Base-by-base conservation (phyloP, 345 rosid genomes). In the Psidium friedrichsthalianum region DNA sequence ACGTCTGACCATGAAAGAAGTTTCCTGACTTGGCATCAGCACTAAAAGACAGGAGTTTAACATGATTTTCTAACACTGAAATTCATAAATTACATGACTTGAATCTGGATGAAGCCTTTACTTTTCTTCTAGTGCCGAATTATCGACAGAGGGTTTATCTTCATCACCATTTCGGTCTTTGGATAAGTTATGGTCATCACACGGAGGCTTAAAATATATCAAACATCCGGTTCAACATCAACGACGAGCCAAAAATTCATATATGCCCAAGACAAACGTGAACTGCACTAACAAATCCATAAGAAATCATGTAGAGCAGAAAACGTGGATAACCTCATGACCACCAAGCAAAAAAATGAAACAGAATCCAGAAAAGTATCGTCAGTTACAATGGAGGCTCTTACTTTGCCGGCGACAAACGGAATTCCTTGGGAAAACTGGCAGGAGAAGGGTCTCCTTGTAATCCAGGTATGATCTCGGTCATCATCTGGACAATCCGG, bases 391-490 rank as follows among this genome's bases (percentile, higher is more conserved):
- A 29, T 14, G 11, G 11, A 36, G 74, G 32, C 84, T 6, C 94
- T 88, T 93, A 95, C 99, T 91, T 93, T 90, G n/a, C 96, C 97
- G 11, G 89, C 90, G 8, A 92, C 89, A 81, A 82, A 96, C 6
- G 98, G 98, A 83, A 91, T 89, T 96, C 98, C 76, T 87, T 92
- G 20, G 51, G 87, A 74, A 88, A 89, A 51, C 86, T 82, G 51
- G 92, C 81, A 16, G 99, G 99, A n/a, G n/a, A n/a, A 85, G 91
- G 57, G 25, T 94, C 95, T 86, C 98, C 99, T 85, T 97, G 99
- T 29, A 97, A 91, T 40, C 99, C 99, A 5, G 94, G 92, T 49
- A 97, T 53, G 86, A 97, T 90, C 74, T 91, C 91, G 11, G 99
- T 94, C 99, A 97, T 93, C 86, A 86, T 91, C 88, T 88, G 91